Evolutionary conservation across 192 early-diverging fungal genomes (phyloP).

Genomic region (Linnemannia schmuckeri): DNA sequence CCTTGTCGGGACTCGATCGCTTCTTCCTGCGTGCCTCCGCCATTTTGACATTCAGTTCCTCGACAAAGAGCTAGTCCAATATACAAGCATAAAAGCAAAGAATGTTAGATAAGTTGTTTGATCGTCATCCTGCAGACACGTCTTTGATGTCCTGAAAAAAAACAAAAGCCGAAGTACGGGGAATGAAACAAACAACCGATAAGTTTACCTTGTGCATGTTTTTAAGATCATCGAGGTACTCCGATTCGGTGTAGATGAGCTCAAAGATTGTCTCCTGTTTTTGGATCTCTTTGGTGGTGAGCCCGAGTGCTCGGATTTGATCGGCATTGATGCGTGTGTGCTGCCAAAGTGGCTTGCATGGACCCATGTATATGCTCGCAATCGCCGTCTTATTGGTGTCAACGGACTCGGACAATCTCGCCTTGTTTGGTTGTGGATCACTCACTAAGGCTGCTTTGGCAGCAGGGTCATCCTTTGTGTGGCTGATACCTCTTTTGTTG

Average conservation of each 20-base stretch:
- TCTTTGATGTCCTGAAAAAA: neutral
- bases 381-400: neutral
- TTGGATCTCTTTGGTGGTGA: slow-evolving; percentile 35
- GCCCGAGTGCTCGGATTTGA: slow-evolving; percentile 26
- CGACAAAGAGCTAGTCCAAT: slow-evolving; percentile 34
- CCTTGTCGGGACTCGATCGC: slow-evolving; percentile 41
- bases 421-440: neutral
- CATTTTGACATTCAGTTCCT: slow-evolving; percentile 53
- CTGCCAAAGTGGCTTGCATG: slow-evolving; percentile 42
- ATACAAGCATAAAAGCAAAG: neutral
- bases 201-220: slow-evolving; percentile 38
- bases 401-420: neutral
- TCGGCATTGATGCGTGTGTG: slow-evolving; percentile 43
- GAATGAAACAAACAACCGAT: no score
- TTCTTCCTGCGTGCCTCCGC: slow-evolving; percentile 44
- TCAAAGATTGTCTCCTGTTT: slow-evolving; percentile 57
- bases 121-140: neutral
- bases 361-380: neutral
- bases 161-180: neutral
- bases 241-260: slow-evolving; percentile 50
- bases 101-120: neutral
- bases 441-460: neutral
- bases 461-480: neutral
- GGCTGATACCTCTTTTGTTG: neutral
- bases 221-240: slow-evolving; percentile 53